Conservation (phyloP, 2,329 filamentous ascomycete species). For the Neonectria ditissima region DNA sequence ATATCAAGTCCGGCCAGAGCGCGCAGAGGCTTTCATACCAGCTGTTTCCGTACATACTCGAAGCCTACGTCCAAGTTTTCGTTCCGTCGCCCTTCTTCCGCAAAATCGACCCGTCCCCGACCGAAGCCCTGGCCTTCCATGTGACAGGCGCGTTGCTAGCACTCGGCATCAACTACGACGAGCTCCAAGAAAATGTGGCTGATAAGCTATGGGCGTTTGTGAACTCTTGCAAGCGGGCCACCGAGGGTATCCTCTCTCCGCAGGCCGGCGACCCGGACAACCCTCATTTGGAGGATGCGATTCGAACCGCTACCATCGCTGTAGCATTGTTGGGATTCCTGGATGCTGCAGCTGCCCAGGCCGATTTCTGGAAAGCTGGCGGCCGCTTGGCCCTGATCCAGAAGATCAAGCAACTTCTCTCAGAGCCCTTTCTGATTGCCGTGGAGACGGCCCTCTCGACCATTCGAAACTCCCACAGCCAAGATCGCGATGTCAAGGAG, state of each 20-base stretch:
- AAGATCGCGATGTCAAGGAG: slow-evolving; percentile 76
- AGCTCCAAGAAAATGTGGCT: slow-evolving; percentile 74
- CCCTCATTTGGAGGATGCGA: slow-evolving; percentile 73
- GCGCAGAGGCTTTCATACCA: slow-evolving; percentile 84
- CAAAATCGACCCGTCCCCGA: slow-evolving; percentile 86
- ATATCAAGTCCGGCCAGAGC: slow-evolving; percentile 76
- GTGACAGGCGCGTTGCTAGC: slow-evolving; percentile 85
- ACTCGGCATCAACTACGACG: slow-evolving; percentile 78
- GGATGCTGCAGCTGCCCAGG: slow-evolving; percentile 81
- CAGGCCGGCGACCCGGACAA: slow-evolving; percentile 67
- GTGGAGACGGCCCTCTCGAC: slow-evolving; percentile 92
- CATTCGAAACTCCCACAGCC: slow-evolving; percentile 80
- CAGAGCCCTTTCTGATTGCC: slow-evolving; percentile 85
- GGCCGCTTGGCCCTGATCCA: slow-evolving; percentile 81
- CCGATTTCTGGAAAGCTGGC: slow-evolving; percentile 82
- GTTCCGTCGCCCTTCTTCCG: slow-evolving; percentile 84
- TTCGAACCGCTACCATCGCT: slow-evolving; percentile 79
- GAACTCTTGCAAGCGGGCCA: slow-evolving; percentile 73
- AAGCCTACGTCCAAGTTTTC: slow-evolving; percentile 84
- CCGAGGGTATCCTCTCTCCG: slow-evolving; percentile 65
- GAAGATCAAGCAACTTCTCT: slow-evolving; percentile 78
- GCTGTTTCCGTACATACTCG: slow-evolving; percentile 85
- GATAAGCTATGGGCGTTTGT: slow-evolving; percentile 79
- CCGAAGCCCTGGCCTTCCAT: slow-evolving; percentile 83
- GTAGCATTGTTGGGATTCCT: slow-evolving; percentile 93